Conservation (phyloP, 1,284 basidiomycete genomes). For the Earliella scabrosa region DNA sequence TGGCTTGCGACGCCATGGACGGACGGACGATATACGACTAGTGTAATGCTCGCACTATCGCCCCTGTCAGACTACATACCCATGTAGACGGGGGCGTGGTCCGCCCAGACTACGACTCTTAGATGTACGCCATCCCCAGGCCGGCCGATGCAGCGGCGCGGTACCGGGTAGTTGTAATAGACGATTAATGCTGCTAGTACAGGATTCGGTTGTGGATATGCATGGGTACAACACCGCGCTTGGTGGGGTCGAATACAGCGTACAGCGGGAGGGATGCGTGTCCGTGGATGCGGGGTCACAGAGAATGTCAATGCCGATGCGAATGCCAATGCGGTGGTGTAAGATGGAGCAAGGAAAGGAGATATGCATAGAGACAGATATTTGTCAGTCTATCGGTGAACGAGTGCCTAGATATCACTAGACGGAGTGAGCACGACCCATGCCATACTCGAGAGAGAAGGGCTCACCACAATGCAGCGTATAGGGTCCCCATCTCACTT, state of each 20-base stretch:
- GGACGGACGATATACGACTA: background rate
- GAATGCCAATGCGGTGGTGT: background rate
- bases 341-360: background rate
- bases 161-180: background rate
- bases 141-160: too few species aligned
- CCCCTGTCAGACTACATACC: background rate
- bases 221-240: constrained; percentile 7
- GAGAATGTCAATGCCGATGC: background rate
- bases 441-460: background rate
- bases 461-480: background rate
- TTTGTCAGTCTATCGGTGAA: background rate
- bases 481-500: background rate
- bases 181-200: constrained; percentile 1
- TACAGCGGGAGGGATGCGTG: constrained; percentile 7
- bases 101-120: too few species aligned
- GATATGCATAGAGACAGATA: constrained; percentile 2
- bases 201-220: background rate
- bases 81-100: too few species aligned
- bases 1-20: background rate
- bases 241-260: constrained; percentile 2
- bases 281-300: background rate
- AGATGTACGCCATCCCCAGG: background rate
- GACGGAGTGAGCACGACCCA: too few species aligned
- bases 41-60: too few species aligned
- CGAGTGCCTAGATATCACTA: background rate